Evolutionary conservation across 495 filamentous ascomycete genomes (phyloP).

Genomic region (Lophium mytilinum): DNA sequence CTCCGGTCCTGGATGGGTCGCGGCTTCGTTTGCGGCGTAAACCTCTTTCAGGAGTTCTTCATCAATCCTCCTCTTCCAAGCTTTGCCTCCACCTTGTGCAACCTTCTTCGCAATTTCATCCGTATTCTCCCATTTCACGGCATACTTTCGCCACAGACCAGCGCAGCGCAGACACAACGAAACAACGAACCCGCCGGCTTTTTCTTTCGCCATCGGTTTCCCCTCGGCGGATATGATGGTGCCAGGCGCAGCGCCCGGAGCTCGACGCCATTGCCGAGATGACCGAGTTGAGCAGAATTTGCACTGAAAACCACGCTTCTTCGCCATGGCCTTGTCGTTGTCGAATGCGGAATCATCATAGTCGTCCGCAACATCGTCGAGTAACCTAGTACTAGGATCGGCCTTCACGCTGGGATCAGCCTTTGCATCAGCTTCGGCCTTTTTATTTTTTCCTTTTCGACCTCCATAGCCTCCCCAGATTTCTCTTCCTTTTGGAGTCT

Average conservation of each 20-base stretch:
- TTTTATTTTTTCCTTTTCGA: conserved; percentile 80
- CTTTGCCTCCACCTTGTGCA: conserved; percentile 68
- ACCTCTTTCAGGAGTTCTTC: conserved; percentile 86
- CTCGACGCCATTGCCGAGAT: conserved; percentile 87
- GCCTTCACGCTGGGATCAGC: too few relatives aligned
- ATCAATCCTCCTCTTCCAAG: conserved; percentile 80
- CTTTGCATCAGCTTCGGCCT: conserved; percentile 51
- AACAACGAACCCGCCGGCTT: conserved; percentile 64
- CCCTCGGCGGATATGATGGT: conserved; percentile 61
- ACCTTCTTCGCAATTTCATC: conserved; percentile 91
- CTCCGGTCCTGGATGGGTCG: conserved; percentile 4
- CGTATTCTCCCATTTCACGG: conserved; percentile 90
- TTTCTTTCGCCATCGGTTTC: conserved; percentile 57
- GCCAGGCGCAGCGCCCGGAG: conserved; percentile 66
- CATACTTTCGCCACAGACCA: conserved; percentile 87
- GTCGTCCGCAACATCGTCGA: conserved; percentile 89
- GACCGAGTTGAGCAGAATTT: conserved; percentile 78
- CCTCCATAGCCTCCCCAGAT: conserved; percentile 86
- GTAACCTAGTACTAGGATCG: conserved; percentile 48
- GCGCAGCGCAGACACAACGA: conserved; percentile 87
- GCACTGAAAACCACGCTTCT: conserved; percentile 82
- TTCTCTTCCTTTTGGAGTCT: conserved; percentile 72
- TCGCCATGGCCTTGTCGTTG: conserved; percentile 67
- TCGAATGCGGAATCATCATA: conserved; percentile 96
- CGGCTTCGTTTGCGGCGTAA: conserved; percentile 45